phyloP scores from a whole-genome alignment of 2,329 filamentous ascomycete genomes.

The Akanthomyces dipterigenus region DNA sequence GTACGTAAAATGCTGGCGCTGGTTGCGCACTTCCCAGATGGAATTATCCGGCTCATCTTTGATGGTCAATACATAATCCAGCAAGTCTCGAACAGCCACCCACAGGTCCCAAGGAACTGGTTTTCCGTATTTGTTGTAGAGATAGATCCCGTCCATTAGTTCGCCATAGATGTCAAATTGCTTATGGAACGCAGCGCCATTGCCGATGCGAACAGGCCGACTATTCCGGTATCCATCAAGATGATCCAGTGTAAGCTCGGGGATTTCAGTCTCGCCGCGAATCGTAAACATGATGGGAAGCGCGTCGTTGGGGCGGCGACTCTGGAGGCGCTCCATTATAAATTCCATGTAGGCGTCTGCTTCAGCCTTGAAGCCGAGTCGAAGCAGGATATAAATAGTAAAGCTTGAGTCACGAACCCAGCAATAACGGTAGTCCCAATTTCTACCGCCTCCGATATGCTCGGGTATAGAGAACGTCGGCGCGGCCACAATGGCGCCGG shows the following conservation, averaged over 20 bases:
- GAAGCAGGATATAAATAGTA: constrained; percentile 69
- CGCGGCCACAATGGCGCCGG: constrained; percentile 68
- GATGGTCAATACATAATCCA: constrained; percentile 63
- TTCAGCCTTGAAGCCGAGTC: constrained; percentile 68
- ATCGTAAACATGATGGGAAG: constrained; percentile 81
- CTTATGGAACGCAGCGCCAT: constrained; percentile 67
- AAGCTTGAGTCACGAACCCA: constrained; percentile 76
- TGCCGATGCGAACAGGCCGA: constrained; percentile 67
- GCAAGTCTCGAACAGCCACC: constrained; percentile 61
- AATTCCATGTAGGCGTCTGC: constrained; percentile 74
- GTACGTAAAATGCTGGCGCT: constrained; percentile 72
- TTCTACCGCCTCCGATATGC: constrained; percentile 59
- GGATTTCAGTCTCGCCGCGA: constrained; percentile 65
- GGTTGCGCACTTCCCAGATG: constrained; percentile 74
- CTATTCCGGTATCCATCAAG: constrained; percentile 67
- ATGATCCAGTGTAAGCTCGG: constrained; percentile 61
- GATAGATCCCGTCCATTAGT: constrained; percentile 68
- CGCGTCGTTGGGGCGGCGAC: constrained; percentile 51
- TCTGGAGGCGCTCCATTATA: constrained; percentile 61
- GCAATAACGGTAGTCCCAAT: constrained; percentile 69
- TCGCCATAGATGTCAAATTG: constrained; percentile 78
- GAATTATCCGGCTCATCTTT: constrained; percentile 68
- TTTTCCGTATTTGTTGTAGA: constrained; percentile 75
- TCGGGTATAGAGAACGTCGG: constrained; percentile 74
- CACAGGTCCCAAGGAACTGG: constrained; percentile 72